Evolutionary conservation across 768 basidiomycete species (phyloP), one percentile per base, ranked within the genome.

Genomic region (Auriscalpium vulgare): DNA sequence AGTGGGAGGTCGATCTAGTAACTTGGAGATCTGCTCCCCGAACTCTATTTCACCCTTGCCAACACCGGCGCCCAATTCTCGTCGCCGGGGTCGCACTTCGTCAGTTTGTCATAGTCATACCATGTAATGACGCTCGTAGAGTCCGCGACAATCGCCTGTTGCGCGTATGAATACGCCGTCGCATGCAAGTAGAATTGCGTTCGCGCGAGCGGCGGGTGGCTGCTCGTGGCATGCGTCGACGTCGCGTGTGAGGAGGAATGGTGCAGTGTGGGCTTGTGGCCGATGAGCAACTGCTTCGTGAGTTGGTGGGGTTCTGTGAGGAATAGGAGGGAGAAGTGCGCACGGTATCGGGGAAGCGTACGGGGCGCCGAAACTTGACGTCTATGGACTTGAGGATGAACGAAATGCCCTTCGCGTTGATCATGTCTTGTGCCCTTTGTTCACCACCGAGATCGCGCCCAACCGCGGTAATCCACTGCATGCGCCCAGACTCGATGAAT

Each of bases 261-360:
- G 54, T 69, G 62, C 14, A 68, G 69, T 43, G 70, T 66, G 0
- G 83, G 77, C 51, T 75, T 75, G 66, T 86, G 85, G 2, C 82
- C 86, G 54, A 90, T 74, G 21, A 89, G 72, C 14, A 89, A 72
- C 84, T 85, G 62, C 37, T 54, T 35, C 37, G 34, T 17, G 56
- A 43, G 45, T 34, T n/a, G 43, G 19, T 47, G 51, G 36, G 34
- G 49, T 21, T 21, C 9, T 10, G 40, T 23, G n/a, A 10, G 8
- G 40, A 50, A 19, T 43, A 9, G 49, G 48, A 38, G 55, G 51
- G 23, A 43, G 54, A 59, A 44, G 21, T 34, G 37, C 51, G 50
- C 59, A 87, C 85, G 10, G 86, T 88, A 68, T 90, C 88, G 23
- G 88, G 88, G 62, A 78, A 90, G 11, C 80, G 82, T 10, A 89